phyloP scores from a whole-genome alignment of 2,329 filamentous ascomycete species.

The Penicillium olsonii region DNA sequence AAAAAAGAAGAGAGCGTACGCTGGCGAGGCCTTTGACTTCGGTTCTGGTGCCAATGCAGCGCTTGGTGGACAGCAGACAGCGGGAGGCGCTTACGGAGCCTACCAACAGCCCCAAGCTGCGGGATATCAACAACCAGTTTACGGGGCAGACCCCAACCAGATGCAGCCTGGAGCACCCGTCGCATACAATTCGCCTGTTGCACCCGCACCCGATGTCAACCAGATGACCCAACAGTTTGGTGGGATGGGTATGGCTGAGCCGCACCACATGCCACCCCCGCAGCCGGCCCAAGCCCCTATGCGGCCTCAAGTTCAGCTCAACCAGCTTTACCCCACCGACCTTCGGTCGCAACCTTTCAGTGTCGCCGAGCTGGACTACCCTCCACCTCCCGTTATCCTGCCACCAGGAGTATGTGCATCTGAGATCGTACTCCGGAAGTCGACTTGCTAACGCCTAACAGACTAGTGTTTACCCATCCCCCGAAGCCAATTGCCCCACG shows the following conservation, averaged over 20 bases:
- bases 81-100: slow-evolving; percentile 62
- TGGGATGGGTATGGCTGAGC: slow-evolving; percentile 69
- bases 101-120: slow-evolving; percentile 57
- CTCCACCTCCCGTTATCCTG: slow-evolving; percentile 86
- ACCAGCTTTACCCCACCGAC: slow-evolving; percentile 90
- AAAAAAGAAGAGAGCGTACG: slow-evolving; percentile 89
- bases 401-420: slow-evolving; percentile 77
- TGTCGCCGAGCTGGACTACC: slow-evolving; percentile 85
- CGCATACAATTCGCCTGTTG: slow-evolving; percentile 60
- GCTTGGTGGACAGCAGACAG: slow-evolving; percentile 50
- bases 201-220: slow-evolving; percentile 55
- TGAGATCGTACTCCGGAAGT: not conserved
- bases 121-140: slow-evolving; percentile 45
- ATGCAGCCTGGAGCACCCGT: slow-evolving; percentile 61
- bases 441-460: slow-evolving; percentile 50
- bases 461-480: slow-evolving; percentile 89
- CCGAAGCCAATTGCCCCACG: slow-evolving; percentile 84
- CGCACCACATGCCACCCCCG: slow-evolving; percentile 50
- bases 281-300: slow-evolving; percentile 46
- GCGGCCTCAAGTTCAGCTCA: slow-evolving; percentile 56
- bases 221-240: slow-evolving; percentile 82
- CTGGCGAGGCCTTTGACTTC: slow-evolving; percentile 91
- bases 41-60: slow-evolving; percentile 81
- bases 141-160: slow-evolving; percentile 47
- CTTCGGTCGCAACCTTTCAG: slow-evolving; percentile 92